Evolutionary conservation across 768 basidiomycete genomes (phyloP).

Genomic region (Lepiota subincarnata): DNA sequence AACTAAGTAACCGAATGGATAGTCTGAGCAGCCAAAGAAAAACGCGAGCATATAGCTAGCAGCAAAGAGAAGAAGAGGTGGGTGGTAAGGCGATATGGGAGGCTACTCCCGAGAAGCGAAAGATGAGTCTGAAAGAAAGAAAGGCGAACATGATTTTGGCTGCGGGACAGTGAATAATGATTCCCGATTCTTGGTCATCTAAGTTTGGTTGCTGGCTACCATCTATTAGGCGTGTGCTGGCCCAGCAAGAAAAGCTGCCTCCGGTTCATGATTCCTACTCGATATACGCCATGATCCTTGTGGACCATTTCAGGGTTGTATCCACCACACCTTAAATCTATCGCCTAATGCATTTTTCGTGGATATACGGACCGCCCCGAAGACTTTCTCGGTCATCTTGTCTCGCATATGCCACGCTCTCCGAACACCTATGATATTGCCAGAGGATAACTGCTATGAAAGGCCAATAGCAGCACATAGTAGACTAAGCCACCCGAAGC

Average conservation of each 20-base stretch:
- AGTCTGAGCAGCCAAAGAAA: slow-evolving; percentile 29
- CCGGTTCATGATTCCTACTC: slow-evolving; percentile 4
- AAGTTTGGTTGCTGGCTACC: neutral
- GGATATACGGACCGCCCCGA: too few relatives aligned
- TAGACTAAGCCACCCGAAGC: too few relatives aligned
- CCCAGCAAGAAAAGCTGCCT: slow-evolving; percentile 29
- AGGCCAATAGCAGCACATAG: too few relatives aligned
- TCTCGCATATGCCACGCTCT: too few relatives aligned
- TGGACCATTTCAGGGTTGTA: neutral
- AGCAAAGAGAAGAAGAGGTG: slow-evolving; percentile 35
- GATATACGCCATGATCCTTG: neutral
- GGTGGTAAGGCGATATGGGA: slow-evolving; percentile 78
- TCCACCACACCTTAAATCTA: neutral
- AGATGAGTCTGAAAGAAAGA: slow-evolving; percentile 71
- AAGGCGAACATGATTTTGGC: slow-evolving; percentile 87
- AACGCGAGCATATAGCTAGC: slow-evolving; percentile 36
- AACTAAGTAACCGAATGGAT: too few relatives aligned
- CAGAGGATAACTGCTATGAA: too few relatives aligned
- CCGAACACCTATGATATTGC: too few relatives aligned
- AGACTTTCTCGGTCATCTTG: too few relatives aligned
- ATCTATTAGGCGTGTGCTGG: slow-evolving; percentile 38
- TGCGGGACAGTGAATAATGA: slow-evolving; percentile 70
- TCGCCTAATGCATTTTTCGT: too few relatives aligned
- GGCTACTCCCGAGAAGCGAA: slow-evolving; percentile 68
- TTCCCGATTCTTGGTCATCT: neutral